Evolutionary conservation across 441 rosid species (phyloP).

Genomic region (Daphne laureola): DNA sequence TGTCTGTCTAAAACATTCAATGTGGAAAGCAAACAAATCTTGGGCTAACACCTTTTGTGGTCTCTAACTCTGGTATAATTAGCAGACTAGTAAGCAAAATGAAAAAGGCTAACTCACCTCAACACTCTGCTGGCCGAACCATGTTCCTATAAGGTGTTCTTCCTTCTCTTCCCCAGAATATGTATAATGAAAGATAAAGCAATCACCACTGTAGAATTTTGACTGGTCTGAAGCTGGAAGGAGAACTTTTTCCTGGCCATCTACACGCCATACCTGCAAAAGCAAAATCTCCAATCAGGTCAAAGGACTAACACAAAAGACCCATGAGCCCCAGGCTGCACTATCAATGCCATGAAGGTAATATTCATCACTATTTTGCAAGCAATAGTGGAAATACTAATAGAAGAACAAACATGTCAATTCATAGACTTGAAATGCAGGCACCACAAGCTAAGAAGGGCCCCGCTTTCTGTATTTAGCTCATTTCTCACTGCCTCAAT

Average conservation of each 20-base stretch:
- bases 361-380: background rate
- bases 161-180: slow-evolving; percentile 90
- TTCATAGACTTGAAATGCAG: too few species aligned
- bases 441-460: too few species aligned
- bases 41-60: too few species aligned
- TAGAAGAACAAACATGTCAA: background rate
- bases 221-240: slow-evolving; percentile 78
- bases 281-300: background rate
- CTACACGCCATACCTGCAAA: slow-evolving; percentile 83
- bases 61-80: too few species aligned
- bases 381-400: background rate
- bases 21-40: too few species aligned
- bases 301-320: too few species aligned
- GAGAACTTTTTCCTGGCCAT: slow-evolving; percentile 57
- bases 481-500: too few species aligned
- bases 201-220: slow-evolving; percentile 81
- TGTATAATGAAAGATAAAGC: slow-evolving; percentile 76
- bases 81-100: background rate
- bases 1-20: too few species aligned
- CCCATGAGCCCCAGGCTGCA: too few species aligned
- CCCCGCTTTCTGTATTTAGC: too few species aligned
- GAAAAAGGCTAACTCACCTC: slow-evolving; percentile 41
- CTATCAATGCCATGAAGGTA: too few species aligned
- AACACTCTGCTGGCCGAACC: slow-evolving; percentile 88
- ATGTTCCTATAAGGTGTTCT: slow-evolving; percentile 85